Percentiles rank a stretch among this genome's conserved stretches.
phyloP scores from a whole-genome alignment of 805 yeast species.

The Scheffersomyces amazonensis region DNA sequence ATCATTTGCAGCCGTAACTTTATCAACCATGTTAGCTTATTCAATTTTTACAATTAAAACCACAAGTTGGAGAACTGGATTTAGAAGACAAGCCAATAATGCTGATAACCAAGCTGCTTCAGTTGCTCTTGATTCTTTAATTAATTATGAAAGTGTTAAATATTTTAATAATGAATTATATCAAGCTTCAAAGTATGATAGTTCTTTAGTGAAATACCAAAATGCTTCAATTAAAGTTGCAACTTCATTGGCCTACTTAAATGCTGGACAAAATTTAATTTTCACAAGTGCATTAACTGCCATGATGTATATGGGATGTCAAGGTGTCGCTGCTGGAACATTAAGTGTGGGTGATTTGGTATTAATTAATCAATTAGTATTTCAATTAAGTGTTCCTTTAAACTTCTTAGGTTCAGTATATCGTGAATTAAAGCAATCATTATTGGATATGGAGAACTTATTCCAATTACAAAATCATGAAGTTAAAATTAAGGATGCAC shows the following conservation, averaged over 20 bases:
- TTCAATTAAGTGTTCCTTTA: conserved; percentile 91
- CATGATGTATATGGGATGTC: conserved; percentile 98
- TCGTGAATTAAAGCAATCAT: conserved; percentile 87
- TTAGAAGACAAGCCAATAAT: conserved; percentile 79
- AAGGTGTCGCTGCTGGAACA: conserved; percentile 80
- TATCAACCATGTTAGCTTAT: conserved; percentile 85
- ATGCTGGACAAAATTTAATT: conserved; percentile 76
- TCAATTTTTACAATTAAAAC: conserved; percentile 85
- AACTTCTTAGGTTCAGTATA: conserved; percentile 95
- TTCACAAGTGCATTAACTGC: conserved; percentile 88
- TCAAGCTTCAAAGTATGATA: conserved; percentile 78
- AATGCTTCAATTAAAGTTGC: conserved; percentile 76
- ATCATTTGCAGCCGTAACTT: conserved; percentile 84
- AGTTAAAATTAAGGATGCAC: conserved; percentile 60
- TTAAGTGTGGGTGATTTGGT: conserved; percentile 94
- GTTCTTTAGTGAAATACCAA: conserved; percentile 71
- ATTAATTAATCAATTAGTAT: conserved; percentile 89
- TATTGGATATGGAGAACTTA: conserved; percentile 93
- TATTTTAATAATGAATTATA: conserved; percentile 86
- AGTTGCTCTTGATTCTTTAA: conserved; percentile 89
- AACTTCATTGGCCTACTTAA: conserved; percentile 74
- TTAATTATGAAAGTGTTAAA: conserved; percentile 92
- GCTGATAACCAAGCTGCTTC: conserved; percentile 97
- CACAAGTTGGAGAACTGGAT: conserved; percentile 94
- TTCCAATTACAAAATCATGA: conserved; percentile 80